Evolutionary conservation across 2,329 filamentous ascomycete genomes (phyloP).

Genomic region (Nemania serpens): DNA sequence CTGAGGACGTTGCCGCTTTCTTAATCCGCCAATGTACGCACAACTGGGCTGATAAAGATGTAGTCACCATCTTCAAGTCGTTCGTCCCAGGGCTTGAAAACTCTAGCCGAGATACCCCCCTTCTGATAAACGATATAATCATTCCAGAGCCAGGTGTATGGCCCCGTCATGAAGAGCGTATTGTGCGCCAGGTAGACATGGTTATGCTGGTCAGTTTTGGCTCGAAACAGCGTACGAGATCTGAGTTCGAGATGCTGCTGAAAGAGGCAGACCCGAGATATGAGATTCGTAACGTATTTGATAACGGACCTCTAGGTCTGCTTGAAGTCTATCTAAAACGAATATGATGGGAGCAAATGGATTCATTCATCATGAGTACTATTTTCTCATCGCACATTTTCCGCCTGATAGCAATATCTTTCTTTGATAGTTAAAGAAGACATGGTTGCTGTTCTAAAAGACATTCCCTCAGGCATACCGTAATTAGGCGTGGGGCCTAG

Average conservation of each 20-base stretch:
- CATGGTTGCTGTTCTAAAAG: too few relatives aligned
- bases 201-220: constrained; percentile 3
- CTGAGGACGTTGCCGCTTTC: constrained; percentile 24
- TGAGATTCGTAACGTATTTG: not conserved
- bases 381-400: too few relatives aligned
- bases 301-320: not conserved
- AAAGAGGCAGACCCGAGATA: not conserved
- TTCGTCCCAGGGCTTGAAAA: constrained; percentile 15
- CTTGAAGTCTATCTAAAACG: not conserved
- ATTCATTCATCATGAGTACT: too few relatives aligned
- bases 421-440: too few relatives aligned
- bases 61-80: constrained; percentile 14
- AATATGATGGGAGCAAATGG: not conserved
- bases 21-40: constrained; percentile 36
- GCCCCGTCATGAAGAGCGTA: not conserved
- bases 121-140: constrained; percentile 18
- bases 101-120: constrained; percentile 4
- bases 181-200: not conserved
- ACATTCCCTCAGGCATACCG: too few relatives aligned
- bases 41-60: constrained; percentile 19
- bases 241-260: not conserved
- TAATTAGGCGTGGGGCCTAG: too few relatives aligned
- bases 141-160: not conserved
- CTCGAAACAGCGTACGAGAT: not conserved
- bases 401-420: too few relatives aligned